Base-by-base conservation (phyloP, 2,329 filamentous ascomycete genomes). In the Chlorencoelia australis region DNA sequence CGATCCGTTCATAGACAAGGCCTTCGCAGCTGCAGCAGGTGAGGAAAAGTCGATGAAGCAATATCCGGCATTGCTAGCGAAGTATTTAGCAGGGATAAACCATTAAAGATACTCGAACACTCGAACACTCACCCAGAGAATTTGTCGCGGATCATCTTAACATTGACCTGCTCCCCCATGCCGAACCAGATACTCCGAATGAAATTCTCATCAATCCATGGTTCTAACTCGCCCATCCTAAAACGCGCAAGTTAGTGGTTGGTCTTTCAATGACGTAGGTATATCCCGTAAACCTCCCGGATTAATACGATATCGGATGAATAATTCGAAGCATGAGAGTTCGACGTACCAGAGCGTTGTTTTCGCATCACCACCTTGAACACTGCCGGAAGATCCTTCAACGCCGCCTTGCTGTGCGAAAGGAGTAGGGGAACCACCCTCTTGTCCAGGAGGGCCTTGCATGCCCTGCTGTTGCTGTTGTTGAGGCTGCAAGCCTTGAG, bases 101-200 rank as follows among this genome's bases (percentile, higher is more conserved):
- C 8, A 2, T 16, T 14, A 13, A 7, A 26, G 13, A 4, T 15
- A 10, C 7, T 13, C 15, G 7, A 11, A 30, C 14, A 31, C 27
- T n/a, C 13, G 6, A 19, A 19, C 6, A 57, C 72, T 64, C 72
- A 94, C 87, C 89, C 91, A 58, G 89, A 95, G 63, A 94, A 94
- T 65, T 95, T 95, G 68, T 98, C 91, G 49, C 91, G 85, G 55
- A 98, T 98, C 73, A 98, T 94, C 75, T 98, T 98, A 53, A 98
- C 91, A 54, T 95, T 95, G 54, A 98, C 91, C 46, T 79, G 79
- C 64, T 96, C 91, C 50, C 83, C 87, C 67, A 94, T 83, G 53
- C 88, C 79, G 56, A 86, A 94, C 46, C 68, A 96, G 30, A 96
- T 78, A 52, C 83, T 91, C 64, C 93, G 88, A 57, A 98, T 84